These are phyloP conservation scores for Nakazawaea molendinolei DNA, from an alignment of 805 yeast genomes.

Conservation along the genomic window DNA sequence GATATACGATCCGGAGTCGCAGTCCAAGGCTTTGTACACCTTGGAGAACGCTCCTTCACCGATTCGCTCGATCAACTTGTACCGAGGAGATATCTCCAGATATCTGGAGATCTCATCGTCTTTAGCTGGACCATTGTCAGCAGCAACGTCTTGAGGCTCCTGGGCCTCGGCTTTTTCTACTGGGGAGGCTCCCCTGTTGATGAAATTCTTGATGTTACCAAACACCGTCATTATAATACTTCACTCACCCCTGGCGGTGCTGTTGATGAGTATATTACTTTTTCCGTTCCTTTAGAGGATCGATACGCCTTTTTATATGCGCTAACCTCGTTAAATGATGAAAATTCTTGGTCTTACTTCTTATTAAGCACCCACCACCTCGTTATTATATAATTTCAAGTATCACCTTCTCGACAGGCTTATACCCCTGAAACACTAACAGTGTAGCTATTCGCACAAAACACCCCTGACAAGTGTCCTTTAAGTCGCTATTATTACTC, in stretches of 20 bases:
- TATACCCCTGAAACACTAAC: no score
- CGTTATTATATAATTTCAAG: no score
- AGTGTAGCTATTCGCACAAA: no score
- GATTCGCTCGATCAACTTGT: slow-evolving; percentile 37
- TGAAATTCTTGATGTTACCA: slow-evolving; percentile 8
- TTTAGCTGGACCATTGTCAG: neutral
- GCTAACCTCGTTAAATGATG: no score
- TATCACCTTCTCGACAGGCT: no score
- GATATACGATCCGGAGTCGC: slow-evolving; percentile 31
- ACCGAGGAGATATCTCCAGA: slow-evolving; percentile 17
- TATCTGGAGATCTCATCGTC: neutral
- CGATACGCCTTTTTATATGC: no score
- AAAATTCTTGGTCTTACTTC: no score
- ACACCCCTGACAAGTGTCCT: no score
- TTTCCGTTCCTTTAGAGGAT: neutral
- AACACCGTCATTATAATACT: slow-evolving; percentile 12
- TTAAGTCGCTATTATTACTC: no score
- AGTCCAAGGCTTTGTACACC: slow-evolving; percentile 43
- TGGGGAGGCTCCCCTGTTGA: slow-evolving; percentile 2
- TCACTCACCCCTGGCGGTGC: neutral
- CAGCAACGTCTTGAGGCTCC: neutral
- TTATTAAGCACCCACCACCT: no score
- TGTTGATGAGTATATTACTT: neutral
- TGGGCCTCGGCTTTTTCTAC: neutral
- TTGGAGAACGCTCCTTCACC: slow-evolving; percentile 60